Evolutionary conservation across 164 flowering plant genomes (phyloP), one percentile per base, ranked within the genome.

Genomic region (Litsea cubeba): DNA sequence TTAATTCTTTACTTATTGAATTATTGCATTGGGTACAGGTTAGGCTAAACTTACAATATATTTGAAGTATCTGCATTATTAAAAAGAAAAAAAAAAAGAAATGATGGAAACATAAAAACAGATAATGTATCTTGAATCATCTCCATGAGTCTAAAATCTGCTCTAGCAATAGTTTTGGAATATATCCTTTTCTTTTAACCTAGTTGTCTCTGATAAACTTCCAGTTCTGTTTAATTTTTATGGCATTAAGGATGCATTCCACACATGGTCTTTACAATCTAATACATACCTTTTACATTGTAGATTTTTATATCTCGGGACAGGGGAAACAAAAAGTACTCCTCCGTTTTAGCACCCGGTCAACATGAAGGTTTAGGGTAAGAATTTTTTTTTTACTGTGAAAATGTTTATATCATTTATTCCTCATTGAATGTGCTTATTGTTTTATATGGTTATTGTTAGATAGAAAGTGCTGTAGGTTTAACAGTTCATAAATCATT

Each of bases 261-360:
- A 1, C 5, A 14, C 17, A 18, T 40, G 46, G 46, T 40, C 60
- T 63, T 63, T 10, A 25, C 28, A 25, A 23, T 25, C 32, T 62
- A 62, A 60, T 71, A 62, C 70, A 68, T 54, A 74, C 35, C 71
- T 72, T 50, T 73, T 26, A 4, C 68, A 12, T 28, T 88, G 81
- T 89, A 96, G 99, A 94, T 96, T 76, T 96, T 96, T 81, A 87
- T 96, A 80, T 89, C 98, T 57, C 89, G 99, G 60, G 97, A 93
- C 71, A 95, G 93, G 62, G 95, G 93, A 68, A 87, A 83, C 79
- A 96, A 92, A 83, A 91, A 79, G 17, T 96, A 88, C 80, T 89
- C 98, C 67, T 91, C 99, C 14, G 99, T 96, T 71, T 84, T 96
- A 84, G 90, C 97, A 71, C 99, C 97, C 35, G 99, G 99, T 3